Evolutionary conservation across 2,329 filamentous ascomycete genomes (phyloP), one percentile per base, ranked within the genome.

Genomic region (Trichoderma pleuroti): DNA sequence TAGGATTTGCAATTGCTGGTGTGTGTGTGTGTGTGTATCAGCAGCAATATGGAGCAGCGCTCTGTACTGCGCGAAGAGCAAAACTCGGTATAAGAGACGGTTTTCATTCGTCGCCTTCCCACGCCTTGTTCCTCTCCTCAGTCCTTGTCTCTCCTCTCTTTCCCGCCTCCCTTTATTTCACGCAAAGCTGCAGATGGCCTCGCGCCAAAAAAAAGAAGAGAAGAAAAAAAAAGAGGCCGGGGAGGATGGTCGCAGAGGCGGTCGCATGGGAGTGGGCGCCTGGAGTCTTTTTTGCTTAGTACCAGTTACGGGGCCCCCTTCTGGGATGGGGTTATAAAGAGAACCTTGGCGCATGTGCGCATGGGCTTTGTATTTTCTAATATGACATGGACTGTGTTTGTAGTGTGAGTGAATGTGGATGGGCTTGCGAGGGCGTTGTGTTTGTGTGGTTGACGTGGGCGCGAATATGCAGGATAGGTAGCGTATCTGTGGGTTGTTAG

Each of bases 161-260:
- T 10, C 32, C 49, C 30, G 12, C 11, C n/a, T 34, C 26, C 32
- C 16, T 60, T 60, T 61, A 28, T 52, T 60, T 68, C 66, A 61
- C 39, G 66, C 56, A 68, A 39, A 68, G 34, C n/a, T 68, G 66
- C 65, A 68, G 30, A 57, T 66, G 24, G 10, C 34, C 11, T 61
- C 16, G 42, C 56, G 39, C 28, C 32, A 67, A 32, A 30, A 21
- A 24, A 16, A 42, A 42, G 36, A 7, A n/a, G 28, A n/a, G 21
- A 39, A n/a, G 28, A 42, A 1, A 28, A 49, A 7, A 12, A 56
- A 28, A 36, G 56, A 68, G 66, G 56, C 39, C 39, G 56, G 32
- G 56, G 54, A 61, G 36, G 66, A 52, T 36, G 66, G 66, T 42
- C 66, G 66, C 66, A 61, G 56, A 60, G 56, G 30, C 66, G 66